Evolutionary conservation across 371 early-diverging fungal species (phyloP).

Genomic region (Saksenaea vasiformis): DNA sequence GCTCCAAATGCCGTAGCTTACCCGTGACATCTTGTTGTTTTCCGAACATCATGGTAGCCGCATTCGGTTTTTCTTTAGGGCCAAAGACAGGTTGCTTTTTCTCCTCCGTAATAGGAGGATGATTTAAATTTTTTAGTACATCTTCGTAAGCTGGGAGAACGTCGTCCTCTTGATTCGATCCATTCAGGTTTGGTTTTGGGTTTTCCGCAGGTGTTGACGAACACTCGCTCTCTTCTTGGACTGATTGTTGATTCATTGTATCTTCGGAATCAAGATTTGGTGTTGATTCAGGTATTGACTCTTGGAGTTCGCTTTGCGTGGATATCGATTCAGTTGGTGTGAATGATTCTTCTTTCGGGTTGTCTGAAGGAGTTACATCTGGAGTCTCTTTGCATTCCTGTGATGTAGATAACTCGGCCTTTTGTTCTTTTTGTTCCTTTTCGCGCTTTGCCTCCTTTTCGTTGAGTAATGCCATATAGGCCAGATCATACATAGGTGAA

Average conservation of each 20-base stretch:
- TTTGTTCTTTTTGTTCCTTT: slow-evolving; percentile 21
- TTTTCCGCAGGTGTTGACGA: neutral
- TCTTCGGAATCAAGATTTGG: neutral
- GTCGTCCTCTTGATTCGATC: neutral
- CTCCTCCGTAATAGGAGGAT: neutral
- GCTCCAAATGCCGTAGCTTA: neutral
- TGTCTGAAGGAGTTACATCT: neutral
- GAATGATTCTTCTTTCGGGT: neutral
- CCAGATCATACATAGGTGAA: slow-evolving; percentile 50
- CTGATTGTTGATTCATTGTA: neutral
- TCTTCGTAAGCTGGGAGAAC: slow-evolving; percentile 19
- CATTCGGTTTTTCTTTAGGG: slow-evolving; percentile 13
- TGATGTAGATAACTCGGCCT: neutral
- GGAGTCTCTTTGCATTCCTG: neutral
- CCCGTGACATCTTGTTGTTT: slow-evolving; percentile 70
- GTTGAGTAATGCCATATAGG: slow-evolving; percentile 55
- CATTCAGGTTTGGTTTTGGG: neutral
- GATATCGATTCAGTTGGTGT: slow-evolving; percentile 11
- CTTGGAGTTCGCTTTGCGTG: neutral
- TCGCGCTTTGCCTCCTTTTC: slow-evolving; percentile 34
- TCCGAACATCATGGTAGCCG: slow-evolving; percentile 58
- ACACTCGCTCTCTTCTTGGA: neutral
- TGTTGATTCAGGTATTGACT: neutral
- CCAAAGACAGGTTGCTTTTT: slow-evolving; percentile 8
- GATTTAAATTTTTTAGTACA: neutral